Evolutionary conservation across 1,284 basidiomycete genomes (phyloP).

Genomic region (Pyrrhoderma lamaoense): DNA sequence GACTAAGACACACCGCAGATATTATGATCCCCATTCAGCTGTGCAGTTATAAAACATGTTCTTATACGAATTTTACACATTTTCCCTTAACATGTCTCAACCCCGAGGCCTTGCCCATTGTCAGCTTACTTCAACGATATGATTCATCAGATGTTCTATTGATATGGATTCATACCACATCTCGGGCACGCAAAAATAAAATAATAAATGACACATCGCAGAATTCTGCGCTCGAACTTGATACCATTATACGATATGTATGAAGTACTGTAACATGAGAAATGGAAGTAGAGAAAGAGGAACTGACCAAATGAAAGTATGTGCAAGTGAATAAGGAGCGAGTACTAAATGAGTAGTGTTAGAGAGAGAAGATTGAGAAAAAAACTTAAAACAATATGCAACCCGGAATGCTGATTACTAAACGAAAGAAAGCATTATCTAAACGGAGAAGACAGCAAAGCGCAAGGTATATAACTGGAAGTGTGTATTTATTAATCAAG

Average conservation of each 20-base stretch:
- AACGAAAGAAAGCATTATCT: not conserved
- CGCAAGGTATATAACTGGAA: conserved; percentile 1
- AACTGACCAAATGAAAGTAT: too few relatives aligned
- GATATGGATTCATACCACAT: not conserved
- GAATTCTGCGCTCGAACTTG: conserved; percentile 9
- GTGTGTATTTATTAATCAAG: conserved; percentile 10
- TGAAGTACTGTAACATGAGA: conserved; percentile 33
- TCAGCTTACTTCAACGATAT: too few relatives aligned
- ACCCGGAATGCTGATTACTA: not conserved
- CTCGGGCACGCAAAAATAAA: not conserved
- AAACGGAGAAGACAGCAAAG: conserved; percentile 18
- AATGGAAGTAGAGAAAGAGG: not conserved
- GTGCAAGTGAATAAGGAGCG: conserved; percentile 11
- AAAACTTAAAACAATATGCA: not conserved
- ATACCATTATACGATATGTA: conserved; percentile 22
- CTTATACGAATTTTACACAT: too few relatives aligned
- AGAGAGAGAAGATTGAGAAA: conserved; percentile 3
- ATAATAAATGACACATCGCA: not conserved
- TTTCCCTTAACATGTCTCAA: too few relatives aligned
- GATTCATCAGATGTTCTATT: too few relatives aligned
- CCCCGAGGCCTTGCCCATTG: too few relatives aligned
- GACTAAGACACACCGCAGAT: too few relatives aligned
- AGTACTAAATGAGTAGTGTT: conserved; percentile 16
- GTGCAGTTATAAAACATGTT: too few relatives aligned
- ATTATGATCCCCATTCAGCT: too few relatives aligned